Evolutionary conservation across 371 early-diverging fungal species (phyloP).

Genomic region (Dentiscutata heterogama): DNA sequence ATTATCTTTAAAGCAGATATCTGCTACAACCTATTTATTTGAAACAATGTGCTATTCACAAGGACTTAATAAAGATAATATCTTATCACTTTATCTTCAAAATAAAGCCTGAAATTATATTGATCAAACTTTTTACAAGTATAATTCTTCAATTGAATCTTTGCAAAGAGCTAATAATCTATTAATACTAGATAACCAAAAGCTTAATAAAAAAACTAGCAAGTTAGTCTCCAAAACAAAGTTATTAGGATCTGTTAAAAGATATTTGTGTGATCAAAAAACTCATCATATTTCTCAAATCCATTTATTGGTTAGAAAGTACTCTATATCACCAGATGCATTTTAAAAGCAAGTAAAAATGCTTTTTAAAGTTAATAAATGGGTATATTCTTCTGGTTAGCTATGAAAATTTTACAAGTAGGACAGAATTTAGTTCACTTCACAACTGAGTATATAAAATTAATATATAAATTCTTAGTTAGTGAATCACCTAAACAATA

Average conservation of each 20-base stretch:
- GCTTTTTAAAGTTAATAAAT: conserved; percentile 1
- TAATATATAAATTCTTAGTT: conserved; percentile 31
- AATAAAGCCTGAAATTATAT: not conserved
- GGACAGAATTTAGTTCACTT: not conserved
- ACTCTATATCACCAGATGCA: not conserved
- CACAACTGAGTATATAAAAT: not conserved
- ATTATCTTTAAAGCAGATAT: too few species aligned
- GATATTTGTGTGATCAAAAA: conserved; percentile 1
- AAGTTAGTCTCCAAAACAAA: not conserved
- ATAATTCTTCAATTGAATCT: not conserved
- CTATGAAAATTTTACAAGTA: not conserved
- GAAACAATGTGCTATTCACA: not conserved
- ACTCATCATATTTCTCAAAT: not conserved
- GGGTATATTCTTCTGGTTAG: not conserved
- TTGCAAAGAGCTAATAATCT: not conserved
- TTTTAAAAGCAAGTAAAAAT: not conserved
- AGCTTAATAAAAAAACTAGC: not conserved
- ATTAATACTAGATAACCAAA: not conserved
- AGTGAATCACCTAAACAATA: not conserved
- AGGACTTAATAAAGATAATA: conserved; percentile 1
- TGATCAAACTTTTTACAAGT: not conserved
- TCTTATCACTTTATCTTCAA: not conserved
- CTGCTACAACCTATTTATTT: too few species aligned
- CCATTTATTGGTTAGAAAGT: not conserved
- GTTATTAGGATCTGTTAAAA: not conserved